phyloP scores from a whole-genome alignment of 2,329 filamentous ascomycete species.

The Zymoseptoria passerinii region DNA sequence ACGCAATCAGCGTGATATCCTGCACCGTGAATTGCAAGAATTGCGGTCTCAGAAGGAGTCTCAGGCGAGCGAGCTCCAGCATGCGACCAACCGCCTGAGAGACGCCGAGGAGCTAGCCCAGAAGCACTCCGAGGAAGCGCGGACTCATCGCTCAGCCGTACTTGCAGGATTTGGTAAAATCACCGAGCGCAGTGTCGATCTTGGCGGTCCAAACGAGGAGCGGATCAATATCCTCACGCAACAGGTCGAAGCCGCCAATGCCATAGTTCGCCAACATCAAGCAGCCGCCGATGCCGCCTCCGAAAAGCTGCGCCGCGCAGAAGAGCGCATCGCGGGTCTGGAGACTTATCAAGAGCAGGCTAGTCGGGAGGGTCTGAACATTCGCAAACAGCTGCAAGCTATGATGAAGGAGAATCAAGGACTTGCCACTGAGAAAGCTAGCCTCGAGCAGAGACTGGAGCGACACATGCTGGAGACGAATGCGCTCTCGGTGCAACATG shows the following conservation, averaged over 20 bases:
- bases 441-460: constrained; percentile 73
- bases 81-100: constrained; percentile 61
- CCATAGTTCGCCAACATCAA: constrained; percentile 79
- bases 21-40: constrained; percentile 67
- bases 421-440: constrained; percentile 71
- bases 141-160: constrained; percentile 74
- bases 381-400: constrained; percentile 81
- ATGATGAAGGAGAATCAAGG: constrained; percentile 74
- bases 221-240: constrained; percentile 66
- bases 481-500: constrained; percentile 83
- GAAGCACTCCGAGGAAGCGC: constrained; percentile 78
- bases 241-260: constrained; percentile 70
- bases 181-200: constrained; percentile 38
- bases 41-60: constrained; percentile 78
- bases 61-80: constrained; percentile 67
- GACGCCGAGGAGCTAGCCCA: constrained; percentile 85
- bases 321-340: constrained; percentile 91
- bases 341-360: constrained; percentile 97
- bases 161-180: constrained; percentile 75
- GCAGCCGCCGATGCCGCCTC: constrained; percentile 77
- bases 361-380: constrained; percentile 81
- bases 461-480: constrained; percentile 90
- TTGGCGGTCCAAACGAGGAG: constrained; percentile 50
- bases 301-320: constrained; percentile 82
- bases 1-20: constrained; percentile 60